phyloP scores from a whole-genome alignment of 257 asterid species.

The Fraxinus pennsylvanica region DNA sequence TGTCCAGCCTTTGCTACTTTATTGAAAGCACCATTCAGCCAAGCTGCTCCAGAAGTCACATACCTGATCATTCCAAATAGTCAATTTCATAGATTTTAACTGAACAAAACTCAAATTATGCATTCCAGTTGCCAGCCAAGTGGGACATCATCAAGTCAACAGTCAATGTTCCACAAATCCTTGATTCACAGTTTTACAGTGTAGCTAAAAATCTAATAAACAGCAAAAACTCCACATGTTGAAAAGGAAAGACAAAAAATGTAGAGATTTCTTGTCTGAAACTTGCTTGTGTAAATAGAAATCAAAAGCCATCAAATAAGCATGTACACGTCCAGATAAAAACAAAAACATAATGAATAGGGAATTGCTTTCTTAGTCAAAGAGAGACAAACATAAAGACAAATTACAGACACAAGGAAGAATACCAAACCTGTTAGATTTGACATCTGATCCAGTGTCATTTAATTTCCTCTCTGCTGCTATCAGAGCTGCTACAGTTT shows the following conservation, averaged over 20 bases:
- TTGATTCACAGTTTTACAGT: background rate
- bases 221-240: background rate
- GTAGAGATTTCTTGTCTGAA: background rate
- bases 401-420: background rate
- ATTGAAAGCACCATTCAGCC: conserved; percentile 90
- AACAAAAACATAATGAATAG: background rate
- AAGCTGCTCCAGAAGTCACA: conserved; percentile 85
- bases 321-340: background rate
- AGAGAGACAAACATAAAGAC: background rate
- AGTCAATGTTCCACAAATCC: background rate
- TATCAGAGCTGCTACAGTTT: conserved; percentile 89
- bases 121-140: conserved; percentile 12
- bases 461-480: conserved; percentile 92
- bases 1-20: conserved; percentile 92
- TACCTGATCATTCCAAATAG: conserved; percentile 54
- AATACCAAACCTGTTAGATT: conserved; percentile 80
- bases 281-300: background rate
- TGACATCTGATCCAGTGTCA: conserved; percentile 93
- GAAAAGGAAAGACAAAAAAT: background rate
- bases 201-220: background rate
- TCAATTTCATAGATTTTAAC: background rate
- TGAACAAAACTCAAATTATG: background rate
- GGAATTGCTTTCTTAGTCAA: conserved; percentile 5
- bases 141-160: background rate
- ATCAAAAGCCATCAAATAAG: background rate